Percentiles rank a stretch among this genome's conserved stretches.
phyloP scores from a whole-genome alignment of 164 flowering plant species.

The Euptelea pleiosperma region DNA sequence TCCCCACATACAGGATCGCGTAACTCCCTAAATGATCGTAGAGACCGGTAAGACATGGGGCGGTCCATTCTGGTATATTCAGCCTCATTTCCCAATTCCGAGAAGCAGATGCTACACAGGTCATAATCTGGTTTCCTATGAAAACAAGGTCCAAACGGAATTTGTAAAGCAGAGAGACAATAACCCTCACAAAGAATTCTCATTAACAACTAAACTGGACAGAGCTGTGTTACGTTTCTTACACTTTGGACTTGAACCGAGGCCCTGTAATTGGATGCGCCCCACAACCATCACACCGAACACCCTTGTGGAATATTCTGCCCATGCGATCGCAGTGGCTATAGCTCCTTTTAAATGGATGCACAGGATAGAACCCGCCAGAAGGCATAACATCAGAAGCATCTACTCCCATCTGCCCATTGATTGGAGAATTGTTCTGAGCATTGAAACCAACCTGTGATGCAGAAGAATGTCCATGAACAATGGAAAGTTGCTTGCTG shows the following conservation, averaged over 20 bases:
- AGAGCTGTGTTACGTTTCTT: constrained; percentile 25
- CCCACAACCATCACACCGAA: constrained; percentile 88
- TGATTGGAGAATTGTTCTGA: background rate
- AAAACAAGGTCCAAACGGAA: background rate
- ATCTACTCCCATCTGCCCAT: constrained; percentile 4
- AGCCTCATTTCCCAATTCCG: constrained; percentile 51
- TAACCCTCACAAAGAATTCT: background rate
- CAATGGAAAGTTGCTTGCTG: background rate
- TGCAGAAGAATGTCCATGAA: background rate
- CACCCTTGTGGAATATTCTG: constrained; percentile 62
- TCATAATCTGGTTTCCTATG: constrained; percentile 80
- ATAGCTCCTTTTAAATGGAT: constrained; percentile 24
- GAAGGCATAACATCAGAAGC: constrained; percentile 12
- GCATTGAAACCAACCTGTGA: constrained; percentile 2
- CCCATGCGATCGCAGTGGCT: constrained; percentile 25
- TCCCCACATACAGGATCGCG: constrained; percentile 20
- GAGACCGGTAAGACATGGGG: constrained; percentile 33
- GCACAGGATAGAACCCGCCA: background rate
- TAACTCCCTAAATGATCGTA: constrained; percentile 20
- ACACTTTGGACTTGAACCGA: constrained; percentile 90
- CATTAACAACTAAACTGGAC: constrained; percentile 1
- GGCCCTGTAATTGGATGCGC: constrained; percentile 82
- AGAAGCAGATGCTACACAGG: constrained; percentile 72
- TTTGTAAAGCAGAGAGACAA: background rate
- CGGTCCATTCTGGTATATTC: constrained; percentile 70